Evolutionary conservation across 2,329 filamentous ascomycete species (phyloP).

Genomic region (Neofusicoccum umdonicola): DNA sequence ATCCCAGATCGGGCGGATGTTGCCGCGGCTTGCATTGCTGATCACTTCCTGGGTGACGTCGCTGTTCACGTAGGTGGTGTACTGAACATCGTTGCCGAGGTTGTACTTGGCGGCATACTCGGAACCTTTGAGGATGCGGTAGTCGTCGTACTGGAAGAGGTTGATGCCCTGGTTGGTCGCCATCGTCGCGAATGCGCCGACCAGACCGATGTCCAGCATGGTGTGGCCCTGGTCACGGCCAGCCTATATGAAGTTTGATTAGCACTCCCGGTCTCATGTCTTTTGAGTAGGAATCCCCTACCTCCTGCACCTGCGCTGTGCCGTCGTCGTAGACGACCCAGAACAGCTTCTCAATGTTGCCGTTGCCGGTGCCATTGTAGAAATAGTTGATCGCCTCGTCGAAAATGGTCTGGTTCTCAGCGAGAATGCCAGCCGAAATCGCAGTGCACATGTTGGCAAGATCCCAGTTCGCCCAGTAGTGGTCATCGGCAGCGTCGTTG

Average conservation of each 20-base stretch:
- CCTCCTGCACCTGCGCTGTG: conserved; percentile 7
- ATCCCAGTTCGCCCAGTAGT: conserved; percentile 49
- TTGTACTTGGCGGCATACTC: conserved; percentile 46
- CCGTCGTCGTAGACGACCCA: conserved; percentile 20
- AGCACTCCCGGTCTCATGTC: conserved; percentile 31
- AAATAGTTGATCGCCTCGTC: conserved; percentile 42
- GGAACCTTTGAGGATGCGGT: conserved; percentile 37
- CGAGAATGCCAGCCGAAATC: conserved; percentile 43
- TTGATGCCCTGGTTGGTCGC: conserved; percentile 45
- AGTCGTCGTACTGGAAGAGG: conserved; percentile 35
- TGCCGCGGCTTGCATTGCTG: conserved; percentile 30
- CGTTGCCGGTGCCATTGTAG: conserved; percentile 39
- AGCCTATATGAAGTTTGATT: conserved; percentile 42
- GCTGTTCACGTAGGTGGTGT: conserved; percentile 39
- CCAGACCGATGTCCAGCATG: conserved; percentile 39
- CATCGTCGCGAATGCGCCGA: conserved; percentile 43
- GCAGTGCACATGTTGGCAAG: conserved; percentile 44
- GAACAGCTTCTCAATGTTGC: conserved; percentile 35
- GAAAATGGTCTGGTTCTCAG: conserved; percentile 44
- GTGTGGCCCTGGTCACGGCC: conserved; percentile 49
- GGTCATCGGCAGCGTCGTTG: conserved; percentile 33
- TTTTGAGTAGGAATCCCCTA: conserved; percentile 7
- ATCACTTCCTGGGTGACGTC: conserved; percentile 39
- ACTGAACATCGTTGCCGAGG: conserved; percentile 43
- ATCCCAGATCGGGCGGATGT: conserved; percentile 41